Conservation (phyloP, 129 eudicot species). For the Tanacetum coccineum region DNA sequence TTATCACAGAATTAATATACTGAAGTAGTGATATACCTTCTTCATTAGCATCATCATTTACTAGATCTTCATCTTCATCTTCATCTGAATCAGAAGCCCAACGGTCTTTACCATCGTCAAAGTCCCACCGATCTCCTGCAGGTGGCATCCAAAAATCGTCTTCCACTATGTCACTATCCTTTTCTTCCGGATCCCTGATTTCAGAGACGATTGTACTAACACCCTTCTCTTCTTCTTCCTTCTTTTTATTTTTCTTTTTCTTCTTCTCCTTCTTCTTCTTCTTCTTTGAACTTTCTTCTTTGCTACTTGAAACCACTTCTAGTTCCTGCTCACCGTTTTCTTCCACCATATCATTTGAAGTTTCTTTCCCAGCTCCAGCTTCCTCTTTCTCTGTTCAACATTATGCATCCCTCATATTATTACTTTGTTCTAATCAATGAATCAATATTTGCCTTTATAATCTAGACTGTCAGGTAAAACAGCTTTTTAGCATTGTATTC, state of each 20-base stretch:
- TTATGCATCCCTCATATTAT: not conserved
- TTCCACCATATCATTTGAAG: constrained; percentile 33
- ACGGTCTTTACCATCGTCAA: constrained; percentile 86
- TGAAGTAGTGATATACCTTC: constrained; percentile 37
- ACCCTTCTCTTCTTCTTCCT: constrained; percentile 32
- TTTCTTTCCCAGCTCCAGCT: constrained; percentile 59
- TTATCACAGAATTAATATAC: constrained; percentile 4
- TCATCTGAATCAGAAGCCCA: constrained; percentile 73
- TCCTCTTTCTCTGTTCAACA: constrained; percentile 64
- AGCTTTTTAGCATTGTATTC: not conserved
- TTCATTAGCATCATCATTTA: constrained; percentile 38
- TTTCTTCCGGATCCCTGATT: constrained; percentile 49
- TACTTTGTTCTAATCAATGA: too few relatives aligned
- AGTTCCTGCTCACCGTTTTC: constrained; percentile 31
- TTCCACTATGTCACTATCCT: constrained; percentile 49
- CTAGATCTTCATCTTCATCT: constrained; percentile 41
- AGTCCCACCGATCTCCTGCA: constrained; percentile 90
- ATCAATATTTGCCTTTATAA: too few relatives aligned
- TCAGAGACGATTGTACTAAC: constrained; percentile 48
- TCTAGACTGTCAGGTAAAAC: not conserved
- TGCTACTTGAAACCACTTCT: constrained; percentile 30
- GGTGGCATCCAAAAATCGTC: constrained; percentile 94
- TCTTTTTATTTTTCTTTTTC: constrained; percentile 34
- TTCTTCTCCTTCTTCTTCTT: constrained; percentile 43
- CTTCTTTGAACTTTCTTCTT: constrained; percentile 38